Evolutionary conservation across 257 asterid genomes (phyloP).

Genomic region (Cynanchum wilfordii): DNA sequence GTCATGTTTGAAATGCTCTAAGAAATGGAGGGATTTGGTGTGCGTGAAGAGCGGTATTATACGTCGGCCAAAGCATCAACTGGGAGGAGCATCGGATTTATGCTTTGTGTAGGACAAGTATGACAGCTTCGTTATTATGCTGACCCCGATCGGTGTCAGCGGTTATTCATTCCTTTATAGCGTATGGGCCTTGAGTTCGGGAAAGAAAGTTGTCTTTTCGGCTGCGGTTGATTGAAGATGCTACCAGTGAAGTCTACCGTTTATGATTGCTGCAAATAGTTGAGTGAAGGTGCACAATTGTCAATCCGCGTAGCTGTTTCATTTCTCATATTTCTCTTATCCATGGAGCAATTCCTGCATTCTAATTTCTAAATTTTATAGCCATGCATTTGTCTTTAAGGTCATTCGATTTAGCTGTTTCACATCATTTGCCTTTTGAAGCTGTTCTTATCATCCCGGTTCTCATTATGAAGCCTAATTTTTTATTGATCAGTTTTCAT

Average conservation of each 20-base stretch:
- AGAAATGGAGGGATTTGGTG: slow-evolving; percentile 63
- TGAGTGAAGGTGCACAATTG: slow-evolving; percentile 52
- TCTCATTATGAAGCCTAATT: not conserved
- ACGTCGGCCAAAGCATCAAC: slow-evolving; percentile 44
- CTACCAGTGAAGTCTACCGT: slow-evolving; percentile 61
- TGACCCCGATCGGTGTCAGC: slow-evolving; percentile 69
- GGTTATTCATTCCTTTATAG: too few species aligned
- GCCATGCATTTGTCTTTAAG: not conserved
- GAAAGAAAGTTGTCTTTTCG: slow-evolving; percentile 58
- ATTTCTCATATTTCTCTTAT: not conserved
- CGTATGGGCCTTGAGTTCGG: slow-evolving; percentile 72
- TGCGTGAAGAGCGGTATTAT: slow-evolving; percentile 47
- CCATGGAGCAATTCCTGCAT: not conserved
- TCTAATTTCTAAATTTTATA: not conserved
- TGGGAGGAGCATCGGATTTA: slow-evolving; percentile 76
- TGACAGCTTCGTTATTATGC: slow-evolving; percentile 52
- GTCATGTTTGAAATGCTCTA: slow-evolving; percentile 59
- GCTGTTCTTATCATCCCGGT: not conserved
- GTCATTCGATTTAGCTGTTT: not conserved
- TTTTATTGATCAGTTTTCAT: not conserved
- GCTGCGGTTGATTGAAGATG: slow-evolving; percentile 77
- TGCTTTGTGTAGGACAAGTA: slow-evolving; percentile 57
- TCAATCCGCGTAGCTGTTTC: slow-evolving; percentile 49
- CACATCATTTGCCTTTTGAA: not conserved
- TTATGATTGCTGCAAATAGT: slow-evolving; percentile 43